Conservation (phyloP, 331 rosid genomes). For the Phaseolus coccineus region DNA sequence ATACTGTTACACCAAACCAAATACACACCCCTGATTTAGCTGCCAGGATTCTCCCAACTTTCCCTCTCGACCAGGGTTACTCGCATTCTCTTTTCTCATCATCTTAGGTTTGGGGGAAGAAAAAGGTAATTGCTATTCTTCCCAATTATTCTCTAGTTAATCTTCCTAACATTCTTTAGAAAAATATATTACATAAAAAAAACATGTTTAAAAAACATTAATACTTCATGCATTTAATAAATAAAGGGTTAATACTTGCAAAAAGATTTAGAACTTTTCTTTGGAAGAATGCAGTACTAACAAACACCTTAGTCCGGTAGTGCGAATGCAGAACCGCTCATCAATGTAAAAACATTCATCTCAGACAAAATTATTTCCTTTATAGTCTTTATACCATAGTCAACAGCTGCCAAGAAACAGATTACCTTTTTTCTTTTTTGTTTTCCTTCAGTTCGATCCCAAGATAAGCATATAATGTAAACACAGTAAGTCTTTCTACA, state of each 20-base stretch:
- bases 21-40: conserved; percentile 30
- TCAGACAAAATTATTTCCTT: conserved; percentile 44
- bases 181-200: background rate
- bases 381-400: conserved; percentile 47
- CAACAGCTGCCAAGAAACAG: conserved; percentile 61
- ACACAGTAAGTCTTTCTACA: conserved; percentile 62
- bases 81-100: background rate
- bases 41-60: conserved; percentile 38
- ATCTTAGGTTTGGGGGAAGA: background rate
- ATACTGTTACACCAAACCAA: background rate
- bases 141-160: background rate
- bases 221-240: background rate
- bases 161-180: background rate
- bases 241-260: background rate
- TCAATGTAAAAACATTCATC: conserved; percentile 35
- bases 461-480: conserved; percentile 48
- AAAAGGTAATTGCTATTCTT: background rate
- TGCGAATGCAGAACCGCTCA: background rate
- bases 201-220: background rate
- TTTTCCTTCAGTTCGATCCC: conserved; percentile 42
- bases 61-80: background rate
- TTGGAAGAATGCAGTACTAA: background rate
- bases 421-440: conserved; percentile 22
- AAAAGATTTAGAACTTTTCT: background rate
- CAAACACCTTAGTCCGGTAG: background rate